Evolutionary conservation across 2,329 filamentous ascomycete species (phyloP).

Genomic region (Neocatenulostroma microsporum): DNA sequence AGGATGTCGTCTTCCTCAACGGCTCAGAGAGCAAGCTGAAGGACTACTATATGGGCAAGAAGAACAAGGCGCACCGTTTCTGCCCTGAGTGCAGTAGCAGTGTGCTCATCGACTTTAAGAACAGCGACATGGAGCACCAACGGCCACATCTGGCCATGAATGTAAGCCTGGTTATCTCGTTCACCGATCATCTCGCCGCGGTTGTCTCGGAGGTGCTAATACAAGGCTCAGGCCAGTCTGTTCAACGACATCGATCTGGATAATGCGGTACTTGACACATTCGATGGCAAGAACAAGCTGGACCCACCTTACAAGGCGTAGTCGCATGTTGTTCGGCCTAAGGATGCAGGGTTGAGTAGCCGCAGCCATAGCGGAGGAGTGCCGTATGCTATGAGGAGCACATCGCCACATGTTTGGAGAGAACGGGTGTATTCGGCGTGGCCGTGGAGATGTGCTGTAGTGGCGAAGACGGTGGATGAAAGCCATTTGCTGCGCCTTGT

Average conservation of each 20-base stretch:
- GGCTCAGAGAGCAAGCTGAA: slow-evolving; percentile 13
- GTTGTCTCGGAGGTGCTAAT: background rate
- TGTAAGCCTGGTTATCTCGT: slow-evolving; percentile 7
- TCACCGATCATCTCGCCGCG: no score
- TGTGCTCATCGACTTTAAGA: slow-evolving; percentile 19
- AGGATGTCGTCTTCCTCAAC: slow-evolving; percentile 15
- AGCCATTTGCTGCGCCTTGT: no score
- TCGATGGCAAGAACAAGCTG: slow-evolving; percentile 10
- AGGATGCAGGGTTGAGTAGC: no score
- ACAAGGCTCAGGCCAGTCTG: slow-evolving; percentile 5
- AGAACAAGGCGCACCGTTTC: slow-evolving; percentile 18
- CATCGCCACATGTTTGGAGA: no score
- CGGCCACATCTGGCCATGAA: slow-evolving; percentile 12
- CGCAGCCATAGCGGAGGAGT: no score
- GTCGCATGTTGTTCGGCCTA: no score
- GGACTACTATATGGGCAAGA: slow-evolving; percentile 14
- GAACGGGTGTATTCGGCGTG: no score
- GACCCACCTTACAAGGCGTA: slow-evolving; percentile 7
- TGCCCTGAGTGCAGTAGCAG: slow-evolving; percentile 19
- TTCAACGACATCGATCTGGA: slow-evolving; percentile 14
- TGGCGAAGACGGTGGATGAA: no score
- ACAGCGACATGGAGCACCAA: slow-evolving; percentile 4
- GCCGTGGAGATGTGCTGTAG: no score
- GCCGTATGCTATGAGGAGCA: no score
- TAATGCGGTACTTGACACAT: slow-evolving; percentile 5